A percentile compares a stretch with the other conserved stretches of the same genome.
Conservation (phyloP, 345 rosid species). For the Passiflora organensis region DNA sequence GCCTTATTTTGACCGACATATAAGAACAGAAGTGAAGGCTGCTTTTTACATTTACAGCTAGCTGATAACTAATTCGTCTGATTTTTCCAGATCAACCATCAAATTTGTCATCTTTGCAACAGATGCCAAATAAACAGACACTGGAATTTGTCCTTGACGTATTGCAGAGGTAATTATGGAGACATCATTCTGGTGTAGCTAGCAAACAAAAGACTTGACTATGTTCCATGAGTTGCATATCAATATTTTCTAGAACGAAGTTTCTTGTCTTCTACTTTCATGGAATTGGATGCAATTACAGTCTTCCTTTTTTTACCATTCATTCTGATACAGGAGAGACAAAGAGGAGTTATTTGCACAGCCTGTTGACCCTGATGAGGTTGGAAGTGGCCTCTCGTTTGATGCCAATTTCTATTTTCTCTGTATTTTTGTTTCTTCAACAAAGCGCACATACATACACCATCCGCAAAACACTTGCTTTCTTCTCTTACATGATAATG, state of each 20-base stretch:
- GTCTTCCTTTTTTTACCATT: too few relatives aligned
- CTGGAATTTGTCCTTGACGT: constrained; percentile 24
- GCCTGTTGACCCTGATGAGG: constrained; percentile 24
- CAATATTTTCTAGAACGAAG: neutral
- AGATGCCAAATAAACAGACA: constrained; percentile 12
- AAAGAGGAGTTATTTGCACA: constrained; percentile 21
- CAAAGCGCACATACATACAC: too few relatives aligned
- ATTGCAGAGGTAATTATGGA: constrained; percentile 17
- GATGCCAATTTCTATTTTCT: neutral
- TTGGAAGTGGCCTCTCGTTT: too few relatives aligned
- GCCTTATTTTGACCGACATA: neutral
- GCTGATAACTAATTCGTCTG: constrained; percentile 6
- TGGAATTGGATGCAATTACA: too few relatives aligned
- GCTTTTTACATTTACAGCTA: neutral
- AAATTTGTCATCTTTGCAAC: constrained; percentile 10
- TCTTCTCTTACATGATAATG: neutral
- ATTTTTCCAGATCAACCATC: neutral
- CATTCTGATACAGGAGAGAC: constrained; percentile 19
- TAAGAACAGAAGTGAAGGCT: too few relatives aligned
- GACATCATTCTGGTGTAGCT: neutral
- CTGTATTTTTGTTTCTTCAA: neutral
- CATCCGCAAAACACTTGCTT: neutral
- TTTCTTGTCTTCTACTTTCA: neutral
- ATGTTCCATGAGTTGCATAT: neutral
- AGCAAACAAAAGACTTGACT: neutral